phyloP scores from a whole-genome alignment of 2,329 filamentous ascomycete genomes.

The Calonectria hawksworthii region DNA sequence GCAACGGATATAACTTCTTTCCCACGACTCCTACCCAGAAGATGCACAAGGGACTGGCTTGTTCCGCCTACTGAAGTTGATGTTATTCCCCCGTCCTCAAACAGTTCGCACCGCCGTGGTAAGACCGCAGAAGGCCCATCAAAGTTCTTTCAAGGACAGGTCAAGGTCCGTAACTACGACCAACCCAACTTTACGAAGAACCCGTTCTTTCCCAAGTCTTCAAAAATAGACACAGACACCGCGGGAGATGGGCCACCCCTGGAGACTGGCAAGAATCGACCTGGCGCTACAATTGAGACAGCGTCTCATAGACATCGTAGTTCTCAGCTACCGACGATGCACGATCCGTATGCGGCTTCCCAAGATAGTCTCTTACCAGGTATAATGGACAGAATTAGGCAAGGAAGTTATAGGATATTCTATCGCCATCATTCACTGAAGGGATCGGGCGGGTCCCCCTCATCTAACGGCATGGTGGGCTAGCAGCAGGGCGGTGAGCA shows the following conservation, averaged over 20 bases:
- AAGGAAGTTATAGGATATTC: constrained; percentile 42
- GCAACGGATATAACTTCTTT: constrained; percentile 52
- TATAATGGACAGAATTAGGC: constrained; percentile 48
- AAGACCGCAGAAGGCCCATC: constrained; percentile 19
- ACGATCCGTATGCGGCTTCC: constrained; percentile 18
- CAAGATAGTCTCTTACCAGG: constrained; percentile 38
- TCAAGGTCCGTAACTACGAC: constrained; percentile 29
- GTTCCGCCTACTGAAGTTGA: constrained; percentile 40
- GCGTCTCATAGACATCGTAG: constrained; percentile 46
- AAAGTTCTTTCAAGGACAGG: constrained; percentile 26
- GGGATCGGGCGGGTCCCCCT: constrained; percentile 16
- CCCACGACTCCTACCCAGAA: constrained; percentile 48
- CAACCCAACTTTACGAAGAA: constrained; percentile 40
- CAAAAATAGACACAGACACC: constrained; percentile 13
- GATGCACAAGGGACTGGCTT: constrained; percentile 52
- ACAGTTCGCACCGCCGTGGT: constrained; percentile 43
- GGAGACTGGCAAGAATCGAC: constrained; percentile 30
- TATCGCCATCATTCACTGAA: constrained; percentile 39
- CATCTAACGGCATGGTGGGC: constrained; percentile 9
- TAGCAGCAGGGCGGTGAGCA: neutral
- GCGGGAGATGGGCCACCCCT: neutral
- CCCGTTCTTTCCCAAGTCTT: constrained; percentile 36
- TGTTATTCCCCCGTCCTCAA: constrained; percentile 19
- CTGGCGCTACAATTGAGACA: constrained; percentile 42
- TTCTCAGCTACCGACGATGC: constrained; percentile 29